phyloP scores from a whole-genome alignment of 2,329 filamentous ascomycete species.

The Scedosporium dehoogii region DNA sequence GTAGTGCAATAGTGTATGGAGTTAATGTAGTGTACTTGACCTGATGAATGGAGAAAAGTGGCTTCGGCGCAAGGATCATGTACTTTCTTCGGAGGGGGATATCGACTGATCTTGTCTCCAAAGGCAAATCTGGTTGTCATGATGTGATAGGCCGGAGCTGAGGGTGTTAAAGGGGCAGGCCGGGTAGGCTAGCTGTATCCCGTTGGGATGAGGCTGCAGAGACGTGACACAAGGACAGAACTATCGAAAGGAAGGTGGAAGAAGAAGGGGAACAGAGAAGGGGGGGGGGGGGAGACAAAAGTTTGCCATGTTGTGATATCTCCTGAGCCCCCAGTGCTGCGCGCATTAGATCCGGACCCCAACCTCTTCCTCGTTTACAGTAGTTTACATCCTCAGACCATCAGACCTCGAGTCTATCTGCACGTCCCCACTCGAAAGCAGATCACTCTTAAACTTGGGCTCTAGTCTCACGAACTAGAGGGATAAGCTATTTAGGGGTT shows the following conservation, averaged over 20 bases:
- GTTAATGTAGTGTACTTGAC: background rate
- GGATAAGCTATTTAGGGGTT: background rate
- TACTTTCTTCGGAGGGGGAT: background rate
- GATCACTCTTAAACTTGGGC: background rate
- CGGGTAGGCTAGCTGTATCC: background rate
- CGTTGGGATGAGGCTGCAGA: background rate
- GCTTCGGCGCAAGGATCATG: background rate
- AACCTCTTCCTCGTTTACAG: too few relatives aligned
- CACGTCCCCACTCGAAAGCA: background rate
- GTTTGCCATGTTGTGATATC: too few relatives aligned
- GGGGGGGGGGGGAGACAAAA: too few relatives aligned
- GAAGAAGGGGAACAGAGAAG: background rate
- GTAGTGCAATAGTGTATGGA: too few relatives aligned
- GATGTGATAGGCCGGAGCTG: background rate
- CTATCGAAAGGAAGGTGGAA: background rate
- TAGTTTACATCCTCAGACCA: too few relatives aligned
- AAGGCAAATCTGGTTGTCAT: background rate
- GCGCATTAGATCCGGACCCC: too few relatives aligned
- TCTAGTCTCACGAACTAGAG: background rate
- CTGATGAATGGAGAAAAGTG: background rate
- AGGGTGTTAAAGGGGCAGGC: background rate
- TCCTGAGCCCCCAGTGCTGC: too few relatives aligned
- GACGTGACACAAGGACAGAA: background rate
- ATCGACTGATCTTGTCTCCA: background rate
- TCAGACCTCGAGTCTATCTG: background rate